Evolutionary conservation across 352 stramenopile genomes (phyloP).

Genomic region (Phytophthora lateralis): DNA sequence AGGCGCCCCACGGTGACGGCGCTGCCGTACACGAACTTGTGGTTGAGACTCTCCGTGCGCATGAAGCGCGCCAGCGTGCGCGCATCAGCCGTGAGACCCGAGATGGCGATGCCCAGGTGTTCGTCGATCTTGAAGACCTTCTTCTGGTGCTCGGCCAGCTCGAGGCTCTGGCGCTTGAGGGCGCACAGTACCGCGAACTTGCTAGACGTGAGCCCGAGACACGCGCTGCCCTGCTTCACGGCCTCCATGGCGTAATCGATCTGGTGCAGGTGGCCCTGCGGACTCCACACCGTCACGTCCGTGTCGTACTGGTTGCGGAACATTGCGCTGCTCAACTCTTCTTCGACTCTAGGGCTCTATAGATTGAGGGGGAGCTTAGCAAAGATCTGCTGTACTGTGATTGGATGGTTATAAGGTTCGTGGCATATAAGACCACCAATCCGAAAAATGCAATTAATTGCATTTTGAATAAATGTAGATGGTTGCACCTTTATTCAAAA

Average conservation of each 20-base stretch:
- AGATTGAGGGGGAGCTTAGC: not conserved
- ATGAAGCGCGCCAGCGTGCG: slow-evolving; percentile 95
- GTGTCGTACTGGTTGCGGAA: slow-evolving; percentile 99
- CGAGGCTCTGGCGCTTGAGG: slow-evolving; percentile 85
- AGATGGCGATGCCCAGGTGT: slow-evolving; percentile 98
- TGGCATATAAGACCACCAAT: not conserved
- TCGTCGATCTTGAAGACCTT: slow-evolving; percentile 99
- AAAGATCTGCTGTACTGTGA: slow-evolving; percentile 4
- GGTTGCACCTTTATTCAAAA: not conserved
- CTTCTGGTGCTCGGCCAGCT: slow-evolving; percentile 96
- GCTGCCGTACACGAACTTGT: slow-evolving; percentile 99
- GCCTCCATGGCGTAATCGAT: slow-evolving; percentile 97
- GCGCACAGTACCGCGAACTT: slow-evolving; percentile 94
- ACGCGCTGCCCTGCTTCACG: slow-evolving; percentile 96
- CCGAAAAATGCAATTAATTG: not conserved
- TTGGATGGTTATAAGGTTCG: not conserved
- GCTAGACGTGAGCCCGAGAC: slow-evolving; percentile 94
- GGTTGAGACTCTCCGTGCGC: slow-evolving; percentile 98
- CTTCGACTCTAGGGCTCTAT: not conserved
- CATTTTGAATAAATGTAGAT: not conserved
- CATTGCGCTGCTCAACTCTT: slow-evolving; percentile 66
- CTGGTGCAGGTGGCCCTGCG: slow-evolving; percentile 98
- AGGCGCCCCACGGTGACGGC: slow-evolving; percentile 94
- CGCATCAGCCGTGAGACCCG: slow-evolving; percentile 97
- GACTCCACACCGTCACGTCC: slow-evolving; percentile 99